These are phyloP conservation scores for Tuber aestivum DNA, from an alignment of 495 filamentous ascomycete genomes.

Conservation along the genomic window DNA sequence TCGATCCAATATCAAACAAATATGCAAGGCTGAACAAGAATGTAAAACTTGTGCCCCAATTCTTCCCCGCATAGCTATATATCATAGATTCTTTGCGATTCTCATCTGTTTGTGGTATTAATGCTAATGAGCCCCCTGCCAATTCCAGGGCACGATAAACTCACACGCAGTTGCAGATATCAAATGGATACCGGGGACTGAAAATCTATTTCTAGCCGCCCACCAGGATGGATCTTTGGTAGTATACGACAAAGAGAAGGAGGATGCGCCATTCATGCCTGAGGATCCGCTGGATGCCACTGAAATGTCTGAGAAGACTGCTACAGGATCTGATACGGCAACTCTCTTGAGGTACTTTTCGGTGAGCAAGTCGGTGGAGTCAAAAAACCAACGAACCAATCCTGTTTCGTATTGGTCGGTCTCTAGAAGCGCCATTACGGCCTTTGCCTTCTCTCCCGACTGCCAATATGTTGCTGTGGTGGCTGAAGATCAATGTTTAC, in stretches of 20 bases:
- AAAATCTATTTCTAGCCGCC: constrained; percentile 84
- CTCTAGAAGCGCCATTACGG: constrained; percentile 80
- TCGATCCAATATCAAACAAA: constrained; percentile 92
- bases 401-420: constrained; percentile 87
- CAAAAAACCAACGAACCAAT: constrained; percentile 86
- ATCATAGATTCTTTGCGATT: background rate
- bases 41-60: constrained; percentile 43
- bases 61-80: background rate
- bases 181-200: constrained; percentile 88
- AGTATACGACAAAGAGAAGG: constrained; percentile 98
- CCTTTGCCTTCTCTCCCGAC: constrained; percentile 84
- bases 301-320: constrained; percentile 16
- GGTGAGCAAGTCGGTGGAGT: constrained; percentile 80
- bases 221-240: constrained; percentile 91
- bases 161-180: constrained; percentile 77
- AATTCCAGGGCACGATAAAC: constrained; percentile 69
- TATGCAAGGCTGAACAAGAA: constrained; percentile 97
- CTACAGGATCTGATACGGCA: constrained; percentile 17
- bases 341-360: constrained; percentile 34
- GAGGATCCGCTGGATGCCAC: constrained; percentile 46
- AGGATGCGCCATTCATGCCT: constrained; percentile 70
- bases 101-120: background rate
- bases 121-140: constrained; percentile 6
- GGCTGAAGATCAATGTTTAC: constrained; percentile 81
- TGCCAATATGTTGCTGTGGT: constrained; percentile 81